Percentiles rank a stretch among this genome's conserved stretches.
phyloP scores from a whole-genome alignment of 306 rosid species.

The Sophora flavescens region DNA sequence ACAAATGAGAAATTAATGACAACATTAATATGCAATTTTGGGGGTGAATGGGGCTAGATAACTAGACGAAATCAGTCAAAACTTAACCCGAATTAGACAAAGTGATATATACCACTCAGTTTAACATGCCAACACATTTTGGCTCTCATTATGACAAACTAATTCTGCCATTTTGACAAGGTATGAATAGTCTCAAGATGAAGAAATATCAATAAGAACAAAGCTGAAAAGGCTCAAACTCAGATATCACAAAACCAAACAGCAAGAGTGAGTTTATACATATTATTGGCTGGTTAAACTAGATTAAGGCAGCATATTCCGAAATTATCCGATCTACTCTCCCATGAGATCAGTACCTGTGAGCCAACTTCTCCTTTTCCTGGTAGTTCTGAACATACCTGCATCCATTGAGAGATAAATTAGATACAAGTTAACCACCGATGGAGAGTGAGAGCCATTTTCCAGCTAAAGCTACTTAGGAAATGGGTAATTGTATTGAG shows the following conservation, averaged over 20 bases:
- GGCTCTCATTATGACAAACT: background rate
- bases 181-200: conserved; percentile 5
- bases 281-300: conserved; percentile 43
- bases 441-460: background rate
- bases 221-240: conserved; percentile 36
- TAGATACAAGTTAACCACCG: background rate
- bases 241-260: conserved; percentile 36
- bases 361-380: conserved; percentile 74
- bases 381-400: conserved; percentile 67
- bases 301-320: conserved; percentile 36
- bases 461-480: conserved; percentile 7
- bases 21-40: too few relatives aligned
- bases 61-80: background rate
- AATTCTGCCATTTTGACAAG: conserved; percentile 24
- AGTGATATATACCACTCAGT: background rate
- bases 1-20: background rate
- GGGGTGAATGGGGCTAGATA: too few relatives aligned
- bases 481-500: background rate
- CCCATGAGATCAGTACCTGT: conserved; percentile 59
- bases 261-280: conserved; percentile 35
- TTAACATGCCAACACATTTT: conserved; percentile 19
- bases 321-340: conserved; percentile 28
- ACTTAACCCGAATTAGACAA: background rate
- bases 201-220: conserved; percentile 6
- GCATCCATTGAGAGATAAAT: conserved; percentile 40